Evolutionary conservation across 2,329 filamentous ascomycete genomes (phyloP).

Genomic region (Diaporthe helianthi): DNA sequence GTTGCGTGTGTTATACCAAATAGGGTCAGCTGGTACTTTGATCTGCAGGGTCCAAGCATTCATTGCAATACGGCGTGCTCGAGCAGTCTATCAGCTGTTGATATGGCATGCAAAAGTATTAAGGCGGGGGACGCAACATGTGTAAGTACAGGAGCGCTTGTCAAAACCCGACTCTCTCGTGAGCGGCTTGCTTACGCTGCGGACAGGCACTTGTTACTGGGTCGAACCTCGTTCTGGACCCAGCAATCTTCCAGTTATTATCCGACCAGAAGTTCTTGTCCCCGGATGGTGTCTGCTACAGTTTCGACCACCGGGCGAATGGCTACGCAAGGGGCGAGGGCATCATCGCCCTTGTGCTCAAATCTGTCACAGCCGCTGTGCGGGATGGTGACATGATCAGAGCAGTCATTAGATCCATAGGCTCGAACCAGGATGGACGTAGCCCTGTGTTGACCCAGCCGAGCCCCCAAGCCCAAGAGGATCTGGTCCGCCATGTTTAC

Average conservation of each 20-base stretch:
- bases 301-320: slow-evolving; percentile 44
- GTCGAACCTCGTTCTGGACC: slow-evolving; percentile 34
- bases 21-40: slow-evolving; percentile 50
- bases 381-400: slow-evolving; percentile 47
- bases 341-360: slow-evolving; percentile 48
- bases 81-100: slow-evolving; percentile 16
- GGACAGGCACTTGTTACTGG: slow-evolving; percentile 25
- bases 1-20: slow-evolving; percentile 42
- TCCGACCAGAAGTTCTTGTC: slow-evolving; percentile 35
- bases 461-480: slow-evolving; percentile 40
- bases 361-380: slow-evolving; percentile 49
- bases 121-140: neutral
- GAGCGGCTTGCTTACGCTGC: neutral
- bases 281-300: slow-evolving; percentile 44
- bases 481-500: slow-evolving; percentile 43
- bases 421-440: slow-evolving; percentile 47
- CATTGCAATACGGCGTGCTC: slow-evolving; percentile 50
- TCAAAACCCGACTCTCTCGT: too few species aligned
- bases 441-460: slow-evolving; percentile 50
- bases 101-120: slow-evolving; percentile 28
- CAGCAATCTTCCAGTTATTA: slow-evolving; percentile 32
- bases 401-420: slow-evolving; percentile 43
- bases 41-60: slow-evolving; percentile 46
- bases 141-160: neutral
- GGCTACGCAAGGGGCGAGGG: slow-evolving; percentile 44